phyloP scores from a whole-genome alignment of 768 basidiomycete species.

The Cystobasidium onofrii region DNA sequence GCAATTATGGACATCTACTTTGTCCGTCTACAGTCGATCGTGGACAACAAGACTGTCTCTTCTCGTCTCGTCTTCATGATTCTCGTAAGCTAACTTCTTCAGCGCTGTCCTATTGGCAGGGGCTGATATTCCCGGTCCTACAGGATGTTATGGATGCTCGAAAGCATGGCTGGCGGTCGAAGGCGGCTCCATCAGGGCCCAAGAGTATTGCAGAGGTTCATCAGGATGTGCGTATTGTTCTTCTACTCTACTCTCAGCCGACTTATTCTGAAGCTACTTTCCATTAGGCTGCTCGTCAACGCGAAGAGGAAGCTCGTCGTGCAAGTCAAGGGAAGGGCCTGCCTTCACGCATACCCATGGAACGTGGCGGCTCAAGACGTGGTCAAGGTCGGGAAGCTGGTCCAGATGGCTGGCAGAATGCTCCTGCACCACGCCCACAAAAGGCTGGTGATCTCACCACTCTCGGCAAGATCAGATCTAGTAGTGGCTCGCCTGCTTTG shows the following conservation, averaged over 20 bases:
- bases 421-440: slow-evolving; percentile 54
- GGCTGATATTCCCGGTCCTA: not conserved
- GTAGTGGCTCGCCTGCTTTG: slow-evolving; percentile 51
- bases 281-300: slow-evolving; percentile 66
- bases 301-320: slow-evolving; percentile 56
- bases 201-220: slow-evolving; percentile 83
- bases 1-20: slow-evolving; percentile 86
- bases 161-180: slow-evolving; percentile 67
- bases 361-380: slow-evolving; percentile 79
- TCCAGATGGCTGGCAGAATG: slow-evolving; percentile 80
- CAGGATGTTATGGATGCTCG: slow-evolving; percentile 89
- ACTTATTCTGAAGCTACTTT: not conserved
- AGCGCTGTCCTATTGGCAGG: not conserved
- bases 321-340: slow-evolving; percentile 48
- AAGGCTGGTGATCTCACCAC: slow-evolving; percentile 75
- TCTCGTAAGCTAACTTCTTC: slow-evolving; percentile 55
- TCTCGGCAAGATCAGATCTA: slow-evolving; percentile 75
- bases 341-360: slow-evolving; percentile 50
- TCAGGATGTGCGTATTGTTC: slow-evolving; percentile 57
- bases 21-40: slow-evolving; percentile 73
- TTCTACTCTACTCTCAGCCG: slow-evolving; percentile 3
- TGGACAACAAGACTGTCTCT: slow-evolving; percentile 64
- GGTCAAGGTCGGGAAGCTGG: slow-evolving; percentile 60
- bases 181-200: slow-evolving; percentile 66
- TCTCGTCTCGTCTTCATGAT: slow-evolving; percentile 93